Evolutionary conservation across 108 stramenopile species (phyloP).

Genomic region (Nitzschia sp.): DNA sequence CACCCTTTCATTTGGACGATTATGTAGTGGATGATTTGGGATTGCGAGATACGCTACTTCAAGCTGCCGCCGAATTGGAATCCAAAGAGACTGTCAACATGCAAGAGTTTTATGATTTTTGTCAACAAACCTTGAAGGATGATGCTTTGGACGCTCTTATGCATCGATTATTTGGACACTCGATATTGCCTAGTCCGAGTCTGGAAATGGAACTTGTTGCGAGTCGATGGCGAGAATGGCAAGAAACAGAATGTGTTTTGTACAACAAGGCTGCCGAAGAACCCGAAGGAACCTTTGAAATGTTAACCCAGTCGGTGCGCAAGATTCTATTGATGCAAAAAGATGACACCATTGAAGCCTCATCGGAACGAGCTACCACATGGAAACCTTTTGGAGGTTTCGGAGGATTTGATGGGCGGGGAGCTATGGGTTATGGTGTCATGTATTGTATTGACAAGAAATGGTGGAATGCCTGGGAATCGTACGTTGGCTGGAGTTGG

Average conservation of each 20-base stretch:
- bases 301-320: constrained; percentile 26
- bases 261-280: constrained; percentile 21
- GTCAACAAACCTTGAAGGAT: constrained; percentile 62
- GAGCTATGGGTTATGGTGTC: constrained; percentile 75
- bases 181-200: constrained; percentile 58
- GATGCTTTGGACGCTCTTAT: constrained; percentile 57
- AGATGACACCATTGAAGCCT: background rate
- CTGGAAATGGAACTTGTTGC: constrained; percentile 65
- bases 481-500: constrained; percentile 73
- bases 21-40: constrained; percentile 6
- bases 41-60: constrained; percentile 75
- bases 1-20: constrained; percentile 16
- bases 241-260: constrained; percentile 30
- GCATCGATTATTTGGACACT: constrained; percentile 63
- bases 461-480: constrained; percentile 85
- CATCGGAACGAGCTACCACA: background rate
- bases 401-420: constrained; percentile 77
- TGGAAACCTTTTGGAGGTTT: constrained; percentile 70
- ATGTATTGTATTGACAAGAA: constrained; percentile 77
- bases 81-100: constrained; percentile 56
- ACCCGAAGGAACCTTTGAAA: constrained; percentile 27
- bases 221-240: constrained; percentile 75
- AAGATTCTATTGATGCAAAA: constrained; percentile 18
- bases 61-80: constrained; percentile 84
- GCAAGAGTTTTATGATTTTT: constrained; percentile 43